Conservation (phyloP, 179 eudicot genomes). For the Camellia oleifera region DNA sequence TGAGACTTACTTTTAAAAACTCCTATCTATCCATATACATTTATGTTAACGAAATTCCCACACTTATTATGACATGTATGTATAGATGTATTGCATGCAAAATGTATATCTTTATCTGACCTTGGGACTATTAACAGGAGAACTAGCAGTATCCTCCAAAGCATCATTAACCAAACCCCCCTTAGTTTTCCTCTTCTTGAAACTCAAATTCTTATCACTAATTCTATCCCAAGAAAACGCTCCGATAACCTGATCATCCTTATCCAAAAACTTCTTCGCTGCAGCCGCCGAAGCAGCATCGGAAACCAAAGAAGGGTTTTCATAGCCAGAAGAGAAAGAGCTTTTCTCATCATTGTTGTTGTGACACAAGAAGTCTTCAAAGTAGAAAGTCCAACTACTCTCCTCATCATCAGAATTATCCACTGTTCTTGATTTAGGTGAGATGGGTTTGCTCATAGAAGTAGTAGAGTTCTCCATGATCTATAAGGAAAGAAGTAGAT, state of each 20-base stretch:
- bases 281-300: constrained; percentile 20
- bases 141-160: constrained; percentile 26
- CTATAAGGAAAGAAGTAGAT: neutral
- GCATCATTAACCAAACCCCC: constrained; percentile 18
- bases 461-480: constrained; percentile 12
- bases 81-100: neutral
- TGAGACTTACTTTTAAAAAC: too few species aligned
- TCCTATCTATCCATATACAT: too few species aligned
- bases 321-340: neutral
- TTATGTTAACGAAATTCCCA: too few species aligned
- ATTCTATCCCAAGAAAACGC: constrained; percentile 1
- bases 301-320: constrained; percentile 19
- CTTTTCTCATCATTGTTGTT: neutral
- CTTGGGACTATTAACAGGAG: constrained; percentile 19
- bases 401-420: constrained; percentile 13
- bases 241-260: neutral
- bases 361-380: constrained; percentile 15
- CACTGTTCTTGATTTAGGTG: neutral
- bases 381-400: constrained; percentile 23
- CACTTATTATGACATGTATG: too few species aligned
- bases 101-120: constrained; percentile 12
- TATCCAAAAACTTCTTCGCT: neutral
- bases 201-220: constrained; percentile 2
- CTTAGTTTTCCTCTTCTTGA: constrained; percentile 15
- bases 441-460: constrained; percentile 13